A percentile compares a stretch with the other conserved stretches of the same genome.
phyloP scores from a whole-genome alignment of 768 basidiomycete genomes.

The Polyporus arcularius region DNA sequence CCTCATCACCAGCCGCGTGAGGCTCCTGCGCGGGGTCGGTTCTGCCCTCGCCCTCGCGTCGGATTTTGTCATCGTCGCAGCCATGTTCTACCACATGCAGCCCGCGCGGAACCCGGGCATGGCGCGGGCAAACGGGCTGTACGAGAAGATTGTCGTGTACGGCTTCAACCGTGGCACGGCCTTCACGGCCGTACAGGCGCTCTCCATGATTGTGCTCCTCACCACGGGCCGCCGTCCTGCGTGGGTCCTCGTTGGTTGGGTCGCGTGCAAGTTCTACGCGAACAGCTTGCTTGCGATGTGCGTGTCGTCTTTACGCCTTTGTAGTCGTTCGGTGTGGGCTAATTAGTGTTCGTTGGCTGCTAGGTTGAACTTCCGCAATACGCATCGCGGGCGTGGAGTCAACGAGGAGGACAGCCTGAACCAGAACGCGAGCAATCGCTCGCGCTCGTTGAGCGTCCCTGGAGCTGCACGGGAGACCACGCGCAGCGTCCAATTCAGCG shows the following conservation, averaged over 20 bases:
- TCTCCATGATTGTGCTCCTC: conserved; percentile 8
- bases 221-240: conserved; percentile 14
- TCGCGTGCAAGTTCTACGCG: conserved; percentile 24
- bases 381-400: conserved; percentile 24
- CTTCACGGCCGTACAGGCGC: conserved; percentile 14
- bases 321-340: too few species aligned
- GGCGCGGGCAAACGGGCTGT: conserved; percentile 16
- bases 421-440: conserved; percentile 15
- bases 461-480: conserved; percentile 2
- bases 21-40: conserved; percentile 15
- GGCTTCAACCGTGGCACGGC: conserved; percentile 24
- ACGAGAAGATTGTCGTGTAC: conserved; percentile 18
- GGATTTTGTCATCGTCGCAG: conserved; percentile 18
- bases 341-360: not conserved
- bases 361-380: conserved; percentile 27
- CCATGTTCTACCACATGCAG: conserved; percentile 21
- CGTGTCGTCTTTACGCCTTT: not conserved
- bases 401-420: conserved; percentile 25
- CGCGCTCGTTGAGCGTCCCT: conserved; percentile 3
- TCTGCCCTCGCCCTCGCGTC: conserved; percentile 13
- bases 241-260: conserved; percentile 26
- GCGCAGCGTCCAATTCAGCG: conserved; percentile 23
- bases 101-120: conserved; percentile 18
- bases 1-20: conserved; percentile 9
- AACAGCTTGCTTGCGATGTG: conserved; percentile 25